Conservation (phyloP, 2,329 filamentous ascomycete genomes). For the Eutypella sp. region DNA sequence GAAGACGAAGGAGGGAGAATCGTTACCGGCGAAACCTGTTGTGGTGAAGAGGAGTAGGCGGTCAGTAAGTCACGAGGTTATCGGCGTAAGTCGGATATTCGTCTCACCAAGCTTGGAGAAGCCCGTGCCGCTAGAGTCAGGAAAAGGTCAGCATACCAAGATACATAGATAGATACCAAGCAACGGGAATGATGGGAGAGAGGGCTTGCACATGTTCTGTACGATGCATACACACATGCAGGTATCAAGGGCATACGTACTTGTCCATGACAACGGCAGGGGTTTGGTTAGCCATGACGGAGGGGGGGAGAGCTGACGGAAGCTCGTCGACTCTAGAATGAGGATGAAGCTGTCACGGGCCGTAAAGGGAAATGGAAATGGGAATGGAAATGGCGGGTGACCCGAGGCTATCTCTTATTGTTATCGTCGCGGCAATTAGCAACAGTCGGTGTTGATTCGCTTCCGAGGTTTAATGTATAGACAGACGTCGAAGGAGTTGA, state of each 20-base stretch:
- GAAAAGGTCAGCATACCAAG: too few species aligned
- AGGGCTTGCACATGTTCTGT: too few species aligned
- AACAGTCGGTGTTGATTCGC: too few species aligned
- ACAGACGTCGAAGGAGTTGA: too few species aligned
- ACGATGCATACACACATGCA: constrained; percentile 20
- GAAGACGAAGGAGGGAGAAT: constrained; percentile 98
- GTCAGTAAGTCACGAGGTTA: constrained; percentile 8
- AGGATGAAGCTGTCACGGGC: not conserved
- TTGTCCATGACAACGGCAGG: constrained; percentile 99
- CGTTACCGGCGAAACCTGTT: constrained; percentile 94
- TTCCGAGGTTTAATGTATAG: too few species aligned
- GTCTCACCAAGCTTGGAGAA: constrained; percentile 94
- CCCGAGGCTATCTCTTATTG: too few species aligned
- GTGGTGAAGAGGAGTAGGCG: constrained; percentile 17
- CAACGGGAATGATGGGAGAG: too few species aligned
- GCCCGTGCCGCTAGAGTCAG: constrained; percentile 98
- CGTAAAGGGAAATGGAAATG: not conserved
- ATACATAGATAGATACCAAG: not conserved
- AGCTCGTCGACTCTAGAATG: constrained; percentile 6
- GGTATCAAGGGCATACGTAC: constrained; percentile 54
- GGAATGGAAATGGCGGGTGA: too few species aligned
- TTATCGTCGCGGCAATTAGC: too few species aligned
- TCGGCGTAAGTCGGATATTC: constrained; percentile 3
- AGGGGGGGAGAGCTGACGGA: constrained; percentile 17
- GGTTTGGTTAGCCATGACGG: constrained; percentile 93